These are phyloP conservation scores for Periconia sp. DNA, from an alignment of 2,329 filamentous ascomycete species.

Conservation along the genomic window DNA sequence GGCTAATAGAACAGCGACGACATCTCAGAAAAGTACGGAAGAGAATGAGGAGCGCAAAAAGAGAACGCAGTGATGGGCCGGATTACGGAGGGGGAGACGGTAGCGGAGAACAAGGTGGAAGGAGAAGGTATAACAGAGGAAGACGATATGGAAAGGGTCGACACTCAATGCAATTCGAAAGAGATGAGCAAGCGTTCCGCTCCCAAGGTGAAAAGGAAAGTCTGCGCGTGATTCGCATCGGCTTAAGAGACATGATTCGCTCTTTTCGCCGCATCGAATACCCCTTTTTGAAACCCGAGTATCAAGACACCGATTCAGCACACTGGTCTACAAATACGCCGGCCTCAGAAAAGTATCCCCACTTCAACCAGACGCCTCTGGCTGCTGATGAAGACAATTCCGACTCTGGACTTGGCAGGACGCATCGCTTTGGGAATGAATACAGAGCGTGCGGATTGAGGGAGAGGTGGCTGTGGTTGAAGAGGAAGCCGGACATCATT, in stretches of 20 bases:
- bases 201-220: slow-evolving; percentile 38
- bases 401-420: slow-evolving; percentile 18
- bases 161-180: slow-evolving; percentile 21
- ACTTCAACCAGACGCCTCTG: slow-evolving; percentile 4
- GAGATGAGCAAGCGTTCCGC: slow-evolving; percentile 29
- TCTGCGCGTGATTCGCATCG: slow-evolving; percentile 44
- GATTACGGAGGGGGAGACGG: slow-evolving; percentile 7
- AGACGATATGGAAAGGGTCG: slow-evolving; percentile 9
- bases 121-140: slow-evolving; percentile 10
- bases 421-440: slow-evolving; percentile 32
- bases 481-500: slow-evolving; percentile 43
- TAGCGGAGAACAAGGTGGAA: slow-evolving; percentile 12
- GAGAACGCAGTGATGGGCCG: slow-evolving; percentile 18
- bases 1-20: slow-evolving; percentile 48
- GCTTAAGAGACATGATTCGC: slow-evolving; percentile 43
- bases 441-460: slow-evolving; percentile 43
- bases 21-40: slow-evolving; percentile 38
- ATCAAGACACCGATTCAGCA: slow-evolving; percentile 22
- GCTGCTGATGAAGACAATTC: slow-evolving; percentile 38
- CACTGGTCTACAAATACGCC: slow-evolving; percentile 18
- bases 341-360: slow-evolving; percentile 1
- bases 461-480: slow-evolving; percentile 46
- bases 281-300: slow-evolving; percentile 46
- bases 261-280: slow-evolving; percentile 46
- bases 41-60: slow-evolving; percentile 16